Percentiles rank a stretch among this genome's conserved stretches.
These are phyloP conservation scores for Nothopassalora personata DNA, from an alignment of 2,329 filamentous ascomycete genomes.

Conservation along the genomic window DNA sequence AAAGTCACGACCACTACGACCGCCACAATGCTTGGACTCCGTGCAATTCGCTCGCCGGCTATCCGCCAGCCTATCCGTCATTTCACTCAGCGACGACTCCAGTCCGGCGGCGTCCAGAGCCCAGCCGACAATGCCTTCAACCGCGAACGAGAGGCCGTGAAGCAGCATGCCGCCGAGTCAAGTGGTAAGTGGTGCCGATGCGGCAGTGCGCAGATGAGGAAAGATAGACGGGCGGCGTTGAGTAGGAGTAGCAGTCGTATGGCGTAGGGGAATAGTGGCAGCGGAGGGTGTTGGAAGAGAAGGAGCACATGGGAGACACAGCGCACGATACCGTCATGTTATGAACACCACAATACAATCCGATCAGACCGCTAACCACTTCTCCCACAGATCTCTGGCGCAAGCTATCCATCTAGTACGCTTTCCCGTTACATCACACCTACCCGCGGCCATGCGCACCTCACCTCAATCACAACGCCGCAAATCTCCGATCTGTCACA, in stretches of 20 bases:
- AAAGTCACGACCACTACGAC: slow-evolving; percentile 7
- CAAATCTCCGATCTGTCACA: slow-evolving; percentile 8
- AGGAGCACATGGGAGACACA: background rate
- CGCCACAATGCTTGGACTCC: slow-evolving; percentile 25
- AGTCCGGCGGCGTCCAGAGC: slow-evolving; percentile 44
- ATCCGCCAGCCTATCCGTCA: slow-evolving; percentile 26
- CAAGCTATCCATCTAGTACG: slow-evolving; percentile 95
- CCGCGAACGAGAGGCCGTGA: slow-evolving; percentile 82
- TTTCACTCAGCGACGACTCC: slow-evolving; percentile 19
- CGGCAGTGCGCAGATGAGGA: too few relatives aligned
- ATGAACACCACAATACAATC: background rate
- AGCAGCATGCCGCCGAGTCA: slow-evolving; percentile 80
- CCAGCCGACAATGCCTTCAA: slow-evolving; percentile 83
- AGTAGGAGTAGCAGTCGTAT: background rate
- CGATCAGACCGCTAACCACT: slow-evolving; percentile 11
- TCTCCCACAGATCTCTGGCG: slow-evolving; percentile 71
- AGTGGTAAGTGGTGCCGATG: slow-evolving; percentile 58
- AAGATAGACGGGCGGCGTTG: background rate
- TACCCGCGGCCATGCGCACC: background rate
- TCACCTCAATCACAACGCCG: background rate
- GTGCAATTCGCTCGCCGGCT: slow-evolving; percentile 21
- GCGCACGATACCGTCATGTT: background rate
- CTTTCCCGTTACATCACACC: slow-evolving; percentile 18
- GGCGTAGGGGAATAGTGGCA: background rate
- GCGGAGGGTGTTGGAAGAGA: background rate